Evolutionary conservation across 2,329 filamentous ascomycete species (phyloP).

Genomic region (Pyricularia sp.): DNA sequence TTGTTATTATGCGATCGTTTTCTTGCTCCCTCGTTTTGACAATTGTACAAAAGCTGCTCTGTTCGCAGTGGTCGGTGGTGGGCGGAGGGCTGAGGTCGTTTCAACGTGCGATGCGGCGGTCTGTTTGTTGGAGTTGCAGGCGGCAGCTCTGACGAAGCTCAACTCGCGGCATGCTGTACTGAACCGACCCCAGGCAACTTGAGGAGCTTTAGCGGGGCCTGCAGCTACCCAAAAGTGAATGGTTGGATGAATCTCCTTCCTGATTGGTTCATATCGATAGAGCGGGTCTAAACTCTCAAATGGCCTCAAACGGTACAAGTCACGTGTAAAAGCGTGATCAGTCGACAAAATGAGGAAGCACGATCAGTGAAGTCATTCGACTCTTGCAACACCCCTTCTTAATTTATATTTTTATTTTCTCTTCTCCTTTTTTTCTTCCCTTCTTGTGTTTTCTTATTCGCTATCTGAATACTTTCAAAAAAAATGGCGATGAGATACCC

Average conservation of each 20-base stretch:
- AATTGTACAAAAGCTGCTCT: neutral
- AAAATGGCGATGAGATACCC: slow-evolving; percentile 3
- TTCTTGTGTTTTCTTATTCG: neutral
- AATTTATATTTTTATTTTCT: neutral
- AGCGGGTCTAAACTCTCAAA: neutral
- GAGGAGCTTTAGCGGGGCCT: neutral
- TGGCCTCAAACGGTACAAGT: neutral
- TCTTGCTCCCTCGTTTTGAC: neutral
- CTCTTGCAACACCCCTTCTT: neutral
- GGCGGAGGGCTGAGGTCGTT: neutral
- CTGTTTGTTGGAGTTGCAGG: slow-evolving; percentile 10
- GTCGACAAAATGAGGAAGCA: neutral
- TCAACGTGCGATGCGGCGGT: neutral
- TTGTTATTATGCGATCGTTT: neutral
- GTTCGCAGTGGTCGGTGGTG: neutral
- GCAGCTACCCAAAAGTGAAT: neutral
- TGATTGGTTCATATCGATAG: neutral
- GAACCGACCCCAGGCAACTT: slow-evolving; percentile 1
- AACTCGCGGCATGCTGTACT: neutral
- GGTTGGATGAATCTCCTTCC: neutral
- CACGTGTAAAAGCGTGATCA: neutral
- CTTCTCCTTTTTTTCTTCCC: neutral
- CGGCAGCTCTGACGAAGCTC: slow-evolving; percentile 19
- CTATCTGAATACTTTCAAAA: neutral
- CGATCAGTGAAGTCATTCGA: neutral